Evolutionary conservation across 768 basidiomycete species (phyloP).

Genomic region (Crucibulum laeve): DNA sequence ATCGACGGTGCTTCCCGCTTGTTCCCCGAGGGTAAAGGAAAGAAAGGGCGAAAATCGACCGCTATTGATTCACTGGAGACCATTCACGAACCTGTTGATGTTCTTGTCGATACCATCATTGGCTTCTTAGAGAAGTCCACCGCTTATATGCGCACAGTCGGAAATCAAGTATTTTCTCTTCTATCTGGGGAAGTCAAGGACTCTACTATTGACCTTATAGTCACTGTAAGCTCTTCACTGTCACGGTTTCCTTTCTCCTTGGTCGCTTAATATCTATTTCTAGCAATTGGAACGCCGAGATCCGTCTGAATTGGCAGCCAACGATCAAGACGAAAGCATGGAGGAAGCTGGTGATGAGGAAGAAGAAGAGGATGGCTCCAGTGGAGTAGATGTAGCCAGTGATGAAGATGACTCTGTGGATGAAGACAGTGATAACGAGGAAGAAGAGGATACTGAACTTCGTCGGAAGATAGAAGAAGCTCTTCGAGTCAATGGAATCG

Average conservation of each 20-base stretch:
- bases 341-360: conserved; percentile 34
- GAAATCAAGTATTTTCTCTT: conserved; percentile 75
- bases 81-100: conserved; percentile 61
- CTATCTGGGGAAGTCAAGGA: conserved; percentile 62
- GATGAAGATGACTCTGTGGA: conserved; percentile 27
- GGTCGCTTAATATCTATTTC: conserved; percentile 1
- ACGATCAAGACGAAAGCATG: conserved; percentile 37
- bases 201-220: conserved; percentile 75
- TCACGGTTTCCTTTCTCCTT: neutral
- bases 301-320: conserved; percentile 48
- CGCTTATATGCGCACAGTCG: conserved; percentile 73
- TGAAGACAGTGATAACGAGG: conserved; percentile 38
- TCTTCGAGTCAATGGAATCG: conserved; percentile 53
- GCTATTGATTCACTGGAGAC: conserved; percentile 30
- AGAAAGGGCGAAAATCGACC: conserved; percentile 24
- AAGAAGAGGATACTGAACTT: conserved; percentile 56
- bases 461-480: conserved; percentile 65
- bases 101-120: conserved; percentile 86
- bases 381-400: conserved; percentile 21
- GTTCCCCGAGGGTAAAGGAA: conserved; percentile 27
- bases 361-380: conserved; percentile 24
- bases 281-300: conserved; percentile 83
- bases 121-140: conserved; percentile 84
- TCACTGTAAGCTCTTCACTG: conserved; percentile 53
- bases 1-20: conserved; percentile 56